A percentile compares a stretch with the other conserved stretches of the same genome.
phyloP scores from a whole-genome alignment of 495 filamentous ascomycete genomes.

The Aspergillus bridgeri region DNA sequence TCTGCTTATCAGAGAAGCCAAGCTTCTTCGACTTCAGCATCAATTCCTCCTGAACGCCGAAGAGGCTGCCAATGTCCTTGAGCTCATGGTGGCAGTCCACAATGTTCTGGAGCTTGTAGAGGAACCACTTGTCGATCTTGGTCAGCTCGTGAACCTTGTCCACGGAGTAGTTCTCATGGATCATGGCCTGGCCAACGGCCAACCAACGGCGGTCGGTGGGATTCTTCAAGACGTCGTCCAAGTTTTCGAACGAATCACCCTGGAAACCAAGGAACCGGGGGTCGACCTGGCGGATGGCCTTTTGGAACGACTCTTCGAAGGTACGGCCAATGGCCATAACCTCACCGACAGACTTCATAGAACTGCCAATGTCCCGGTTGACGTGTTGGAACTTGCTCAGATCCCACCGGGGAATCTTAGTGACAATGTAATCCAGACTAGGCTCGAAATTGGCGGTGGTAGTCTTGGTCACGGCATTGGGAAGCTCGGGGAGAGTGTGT shows the following conservation, averaged over 20 bases:
- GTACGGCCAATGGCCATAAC: slow-evolving; percentile 97
- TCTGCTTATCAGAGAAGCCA: slow-evolving; percentile 88
- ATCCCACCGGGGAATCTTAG: slow-evolving; percentile 99
- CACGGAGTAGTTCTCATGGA: slow-evolving; percentile 75
- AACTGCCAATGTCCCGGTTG: slow-evolving; percentile 88
- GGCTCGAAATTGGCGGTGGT: slow-evolving; percentile 98
- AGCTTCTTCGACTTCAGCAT: slow-evolving; percentile 84
- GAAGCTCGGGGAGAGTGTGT: slow-evolving; percentile 94
- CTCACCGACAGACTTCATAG: slow-evolving; percentile 99
- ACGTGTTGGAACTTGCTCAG: slow-evolving; percentile 97
- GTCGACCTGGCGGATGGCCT: slow-evolving; percentile 92
- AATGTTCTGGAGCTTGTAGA: slow-evolving; percentile 82
- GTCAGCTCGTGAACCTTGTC: slow-evolving; percentile 98
- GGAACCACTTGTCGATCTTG: slow-evolving; percentile 83
- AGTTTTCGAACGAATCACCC: slow-evolving; percentile 87
- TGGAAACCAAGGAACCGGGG: slow-evolving; percentile 93
- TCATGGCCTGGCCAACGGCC: slow-evolving; percentile 97
- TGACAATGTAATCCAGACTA: slow-evolving; percentile 95
- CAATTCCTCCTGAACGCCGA: slow-evolving; percentile 58
- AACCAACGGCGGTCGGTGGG: slow-evolving; percentile 97
- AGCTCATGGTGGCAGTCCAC: slow-evolving; percentile 83
- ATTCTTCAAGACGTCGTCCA: slow-evolving; percentile 92
- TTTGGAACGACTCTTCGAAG: slow-evolving; percentile 98
- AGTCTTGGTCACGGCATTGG: slow-evolving; percentile 91
- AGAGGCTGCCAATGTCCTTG: slow-evolving; percentile 68